Base-by-base conservation (phyloP, 768 basidiomycete genomes). In the Holtermanniella nyarrowii region DNA sequence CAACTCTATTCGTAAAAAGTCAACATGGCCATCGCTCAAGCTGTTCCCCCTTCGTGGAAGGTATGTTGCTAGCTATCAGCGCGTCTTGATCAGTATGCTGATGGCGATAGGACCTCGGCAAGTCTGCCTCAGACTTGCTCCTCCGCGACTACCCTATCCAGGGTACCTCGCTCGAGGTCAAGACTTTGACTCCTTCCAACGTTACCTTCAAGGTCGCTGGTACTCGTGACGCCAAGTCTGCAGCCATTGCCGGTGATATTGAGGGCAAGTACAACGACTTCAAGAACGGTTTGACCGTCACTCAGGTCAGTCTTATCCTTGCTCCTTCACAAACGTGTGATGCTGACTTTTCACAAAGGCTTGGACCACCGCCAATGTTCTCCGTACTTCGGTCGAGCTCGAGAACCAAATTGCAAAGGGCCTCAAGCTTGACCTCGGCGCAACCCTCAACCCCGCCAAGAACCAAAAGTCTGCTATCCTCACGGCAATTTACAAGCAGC, bases 381-480 rank as follows among this genome's bases (percentile, higher is more conserved):
- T 99, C 77, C 84, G 85, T 73, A 84, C 84, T 60, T 82, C 84
- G 72, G 73, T 96, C 59, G 95, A 99, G 79, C 77, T 97, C 70
- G 90, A 97, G 75, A 90, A 96, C 78, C 83, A 89, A 77, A 80
- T 97, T 71, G 88, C 93, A 65, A 85, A 90, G 76, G 95, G 93
- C 56, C 82, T 99, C 77, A 99, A 99, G 78, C 77, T 99, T 69
- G 93, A 96, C 72, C 73, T 96, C 51, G 77, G 77, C 68, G 84
- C 88, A 59, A 78, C 83, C 41, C 80, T 99, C 60, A 76, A 82
- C 61, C 89, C 93, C 43, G 85, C 87, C 68, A 91, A 88, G 74
- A 81, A 82, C 66, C 76, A 63, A 62, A 96, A 91, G 79, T 78
- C 81, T 25, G 88, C 90, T 49, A 74, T 89, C 63, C 71, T 95